phyloP scores from a whole-genome alignment of 2,329 filamentous ascomycete species.

The Botrytis fragariae region DNA sequence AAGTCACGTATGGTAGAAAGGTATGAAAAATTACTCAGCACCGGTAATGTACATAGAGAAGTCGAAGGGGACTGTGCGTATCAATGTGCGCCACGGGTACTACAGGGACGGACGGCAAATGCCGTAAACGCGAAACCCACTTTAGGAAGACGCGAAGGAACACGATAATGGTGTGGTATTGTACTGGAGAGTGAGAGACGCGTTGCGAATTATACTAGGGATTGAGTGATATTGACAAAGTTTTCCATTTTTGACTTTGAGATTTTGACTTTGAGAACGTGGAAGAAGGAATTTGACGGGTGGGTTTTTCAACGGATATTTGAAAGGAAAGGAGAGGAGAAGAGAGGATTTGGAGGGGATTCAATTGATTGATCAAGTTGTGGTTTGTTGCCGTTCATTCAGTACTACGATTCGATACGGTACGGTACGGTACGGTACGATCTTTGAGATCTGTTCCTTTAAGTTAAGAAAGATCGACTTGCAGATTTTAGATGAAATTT shows the following conservation, averaged over 20 bases:
- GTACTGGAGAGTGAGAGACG: neutral
- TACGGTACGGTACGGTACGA: neutral
- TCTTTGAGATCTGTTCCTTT: neutral
- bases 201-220: neutral
- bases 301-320: neutral
- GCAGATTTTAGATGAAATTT: neutral
- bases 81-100: neutral
- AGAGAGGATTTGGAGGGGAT: neutral
- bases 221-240: neutral
- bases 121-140: slow-evolving; percentile 7
- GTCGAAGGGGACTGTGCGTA: neutral
- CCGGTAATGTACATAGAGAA: too few species aligned
- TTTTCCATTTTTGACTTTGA: neutral
- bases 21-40: too few species aligned
- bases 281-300: too few species aligned
- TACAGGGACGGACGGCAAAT: neutral
- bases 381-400: neutral
- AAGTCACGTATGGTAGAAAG: too few species aligned
- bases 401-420: neutral
- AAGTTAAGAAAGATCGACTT: neutral
- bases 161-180: neutral
- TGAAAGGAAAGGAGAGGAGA: neutral
- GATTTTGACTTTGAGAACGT: neutral
- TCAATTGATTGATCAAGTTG: neutral
- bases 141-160: slow-evolving; percentile 6